Base-by-base conservation (phyloP, 306 rosid species). In the Pyrus communis region DNA sequence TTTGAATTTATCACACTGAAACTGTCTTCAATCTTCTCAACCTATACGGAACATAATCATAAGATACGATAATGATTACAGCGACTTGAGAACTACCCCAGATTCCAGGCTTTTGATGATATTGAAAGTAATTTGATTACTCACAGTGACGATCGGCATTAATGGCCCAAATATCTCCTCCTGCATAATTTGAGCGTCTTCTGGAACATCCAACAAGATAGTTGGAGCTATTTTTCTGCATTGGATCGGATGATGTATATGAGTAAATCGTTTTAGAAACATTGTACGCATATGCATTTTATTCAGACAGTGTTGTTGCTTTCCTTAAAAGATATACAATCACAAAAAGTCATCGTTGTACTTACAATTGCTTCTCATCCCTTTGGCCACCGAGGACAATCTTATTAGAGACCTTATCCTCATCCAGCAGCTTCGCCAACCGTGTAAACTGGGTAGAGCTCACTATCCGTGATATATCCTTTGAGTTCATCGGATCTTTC, bases 141-240 rank as follows among this genome's bases (percentile, higher is more conserved):
- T 85, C 45, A 92, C 96, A 25, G 93, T 90, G 70, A 90, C 43
- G 64, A 90, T 92, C 67, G 96, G 96, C 85, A 92, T 3, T 69
- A 90, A 76, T 54, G 96, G 96, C 17, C 97, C 96, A 79, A 90
- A 90, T 81, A 92, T 92, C 82, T 92, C 97, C 64, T 92, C 97
- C 52, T 90, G 90, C 97, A 92, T 90, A 21, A 90, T 80, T 67
- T 42, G 67, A 46, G 92, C 69, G 8, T 92, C 96, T 62, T 82
- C 85, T 54, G 97, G 96, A 71, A 88, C 86, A 84, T 89, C 91
- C 74, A 92, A 75, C 80, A 92, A 21, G 63, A 92, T 75, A 57
- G 97, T 88, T 75, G 97, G 97, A 71, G 96, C 89, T 74, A 92
- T 90, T 86, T 66, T 88, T 79, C 97, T 92, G 88, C 84, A 83